Evolutionary conservation across 1,284 basidiomycete species (phyloP).

Genomic region (Irpex rosettiformis): DNA sequence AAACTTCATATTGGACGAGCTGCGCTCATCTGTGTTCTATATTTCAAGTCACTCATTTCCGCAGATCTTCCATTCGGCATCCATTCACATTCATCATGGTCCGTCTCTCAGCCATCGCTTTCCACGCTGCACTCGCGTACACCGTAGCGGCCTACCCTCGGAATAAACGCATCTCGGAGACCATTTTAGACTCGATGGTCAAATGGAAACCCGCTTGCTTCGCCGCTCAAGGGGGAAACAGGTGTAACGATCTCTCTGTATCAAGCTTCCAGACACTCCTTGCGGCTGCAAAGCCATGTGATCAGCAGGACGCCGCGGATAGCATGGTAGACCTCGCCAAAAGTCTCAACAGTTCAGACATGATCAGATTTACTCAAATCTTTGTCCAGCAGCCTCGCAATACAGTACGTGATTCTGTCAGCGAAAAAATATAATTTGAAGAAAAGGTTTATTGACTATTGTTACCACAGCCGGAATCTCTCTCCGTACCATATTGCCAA

Average conservation of each 20-base stretch:
- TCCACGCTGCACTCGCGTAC: conserved; percentile 14
- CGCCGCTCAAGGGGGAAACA: conserved; percentile 47
- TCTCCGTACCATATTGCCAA: conserved; percentile 38
- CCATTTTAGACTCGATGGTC: conserved; percentile 33
- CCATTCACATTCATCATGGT: background rate
- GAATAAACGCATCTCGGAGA: conserved; percentile 40
- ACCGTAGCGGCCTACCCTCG: conserved; percentile 21
- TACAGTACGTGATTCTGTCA: conserved; percentile 32
- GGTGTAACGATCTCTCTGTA: conserved; percentile 51
- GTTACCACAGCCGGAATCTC: conserved; percentile 30
- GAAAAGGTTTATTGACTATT: background rate
- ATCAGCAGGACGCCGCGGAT: conserved; percentile 61
- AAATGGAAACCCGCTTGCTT: conserved; percentile 40
- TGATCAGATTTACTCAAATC: conserved; percentile 57
- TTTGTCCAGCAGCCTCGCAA: conserved; percentile 58
- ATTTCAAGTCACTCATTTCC: background rate
- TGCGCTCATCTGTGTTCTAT: background rate
- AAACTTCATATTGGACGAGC: no score
- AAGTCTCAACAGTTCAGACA: conserved; percentile 42
- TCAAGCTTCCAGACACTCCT: conserved; percentile 50
- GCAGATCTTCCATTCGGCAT: background rate
- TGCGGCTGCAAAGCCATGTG: conserved; percentile 51
- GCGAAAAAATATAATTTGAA: background rate
- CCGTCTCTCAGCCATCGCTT: background rate
- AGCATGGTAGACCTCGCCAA: conserved; percentile 59